Conservation (phyloP, 805 yeast genomes). For the Cyberlindnera saturnus region DNA sequence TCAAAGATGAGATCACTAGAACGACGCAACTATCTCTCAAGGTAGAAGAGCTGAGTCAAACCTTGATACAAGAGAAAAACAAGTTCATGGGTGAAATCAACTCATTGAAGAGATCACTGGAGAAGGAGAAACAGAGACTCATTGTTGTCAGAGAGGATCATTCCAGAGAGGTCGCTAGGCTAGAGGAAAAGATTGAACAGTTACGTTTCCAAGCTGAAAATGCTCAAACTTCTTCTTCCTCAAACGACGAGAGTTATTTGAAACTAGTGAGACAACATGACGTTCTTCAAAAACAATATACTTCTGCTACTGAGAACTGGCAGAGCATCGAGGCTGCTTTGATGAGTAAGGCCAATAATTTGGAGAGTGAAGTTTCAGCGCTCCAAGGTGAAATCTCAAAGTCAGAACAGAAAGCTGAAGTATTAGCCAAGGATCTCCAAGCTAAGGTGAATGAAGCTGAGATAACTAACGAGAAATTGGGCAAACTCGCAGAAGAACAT, state of each 20-base stretch:
- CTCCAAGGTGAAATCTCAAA: constrained; percentile 25
- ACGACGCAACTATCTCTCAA: constrained; percentile 21
- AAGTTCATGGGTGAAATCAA: constrained; percentile 23
- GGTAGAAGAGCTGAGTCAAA: constrained; percentile 20
- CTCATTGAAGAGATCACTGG: constrained; percentile 25
- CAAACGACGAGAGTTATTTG: constrained; percentile 33
- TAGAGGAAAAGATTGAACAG: constrained; percentile 68
- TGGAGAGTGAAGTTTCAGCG: constrained; percentile 40
- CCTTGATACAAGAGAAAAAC: constrained; percentile 20
- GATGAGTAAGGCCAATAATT: constrained; percentile 36
- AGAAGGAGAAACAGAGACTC: constrained; percentile 30
- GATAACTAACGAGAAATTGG: constrained; percentile 13
- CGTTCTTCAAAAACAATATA: constrained; percentile 61
- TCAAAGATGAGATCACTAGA: constrained; percentile 16
- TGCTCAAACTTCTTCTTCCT: constrained; percentile 23
- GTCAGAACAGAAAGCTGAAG: constrained; percentile 20
- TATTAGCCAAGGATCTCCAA: constrained; percentile 26
- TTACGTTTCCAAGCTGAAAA: constrained; percentile 59
- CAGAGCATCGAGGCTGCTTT: constrained; percentile 68
- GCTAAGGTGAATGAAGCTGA: constrained; percentile 21
- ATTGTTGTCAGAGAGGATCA: constrained; percentile 17
- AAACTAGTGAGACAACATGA: constrained; percentile 44
- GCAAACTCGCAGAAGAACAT: constrained; percentile 23
- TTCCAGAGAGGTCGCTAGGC: constrained; percentile 41
- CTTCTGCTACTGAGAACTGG: constrained; percentile 79